Percentiles rank a stretch among this genome's conserved stretches.
These are phyloP conservation scores for Tympanopsis confertula DNA, from an alignment of 2,329 filamentous ascomycete species.

Conservation along the genomic window DNA sequence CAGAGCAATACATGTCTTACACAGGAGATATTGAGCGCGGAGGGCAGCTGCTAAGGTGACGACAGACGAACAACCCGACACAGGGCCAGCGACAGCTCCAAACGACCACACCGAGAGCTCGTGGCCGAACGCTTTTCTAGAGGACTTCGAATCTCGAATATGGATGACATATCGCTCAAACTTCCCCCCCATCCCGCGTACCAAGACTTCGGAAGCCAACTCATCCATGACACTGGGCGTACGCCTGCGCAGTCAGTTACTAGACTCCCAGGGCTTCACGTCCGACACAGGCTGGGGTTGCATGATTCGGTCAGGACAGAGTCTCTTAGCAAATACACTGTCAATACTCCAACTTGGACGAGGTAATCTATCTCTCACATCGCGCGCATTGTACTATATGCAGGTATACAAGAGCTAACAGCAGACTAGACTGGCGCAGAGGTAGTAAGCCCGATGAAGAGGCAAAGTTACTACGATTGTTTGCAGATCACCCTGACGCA, in stretches of 20 bases:
- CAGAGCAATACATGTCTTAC: no score
- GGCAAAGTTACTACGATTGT: slow-evolving; percentile 62
- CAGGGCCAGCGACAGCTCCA: no score
- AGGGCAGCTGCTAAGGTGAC: no score
- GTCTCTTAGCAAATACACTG: slow-evolving; percentile 78
- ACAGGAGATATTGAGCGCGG: no score
- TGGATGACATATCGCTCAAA: slow-evolving; percentile 95
- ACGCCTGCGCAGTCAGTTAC: slow-evolving; percentile 68
- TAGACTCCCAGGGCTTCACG: slow-evolving; percentile 71
- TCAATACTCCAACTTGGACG: slow-evolving; percentile 63
- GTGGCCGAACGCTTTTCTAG: slow-evolving; percentile 78
- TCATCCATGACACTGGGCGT: slow-evolving; percentile 71
- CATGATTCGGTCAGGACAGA: slow-evolving; percentile 96
- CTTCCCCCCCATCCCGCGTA: slow-evolving; percentile 73
- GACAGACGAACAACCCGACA: no score
- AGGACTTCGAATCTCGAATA: slow-evolving; percentile 83
- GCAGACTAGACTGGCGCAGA: slow-evolving; percentile 60
- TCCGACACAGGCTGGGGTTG: slow-evolving; percentile 96
- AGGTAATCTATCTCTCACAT: slow-evolving; percentile 34
- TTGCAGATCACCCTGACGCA: slow-evolving; percentile 75
- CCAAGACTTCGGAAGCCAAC: slow-evolving; percentile 58
- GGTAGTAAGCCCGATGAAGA: slow-evolving; percentile 48
- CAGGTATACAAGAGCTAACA: slow-evolving; percentile 3
- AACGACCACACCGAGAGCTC: no score
- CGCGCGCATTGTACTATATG: slow-evolving; percentile 5